A percentile compares a stretch with the other conserved stretches of the same genome.
Evolutionary conservation across 495 filamentous ascomycete species (phyloP).

Genomic region (Cercophora sp.): DNA sequence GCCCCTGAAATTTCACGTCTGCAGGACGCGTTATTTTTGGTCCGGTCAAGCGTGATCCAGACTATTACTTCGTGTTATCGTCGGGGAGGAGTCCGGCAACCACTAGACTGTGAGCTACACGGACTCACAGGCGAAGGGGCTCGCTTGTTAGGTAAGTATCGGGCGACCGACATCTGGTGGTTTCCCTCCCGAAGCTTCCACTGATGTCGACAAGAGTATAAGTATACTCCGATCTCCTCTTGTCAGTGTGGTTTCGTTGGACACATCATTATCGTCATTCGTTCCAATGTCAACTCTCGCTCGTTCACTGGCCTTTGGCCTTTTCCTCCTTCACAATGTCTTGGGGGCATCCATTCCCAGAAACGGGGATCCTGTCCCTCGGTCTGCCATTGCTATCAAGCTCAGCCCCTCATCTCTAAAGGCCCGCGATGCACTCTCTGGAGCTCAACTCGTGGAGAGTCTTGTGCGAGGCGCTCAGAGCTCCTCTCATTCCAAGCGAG

Average conservation of each 20-base stretch:
- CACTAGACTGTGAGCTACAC: not conserved
- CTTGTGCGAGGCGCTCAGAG: constrained; percentile 5
- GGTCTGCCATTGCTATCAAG: constrained; percentile 8
- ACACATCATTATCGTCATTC: not conserved
- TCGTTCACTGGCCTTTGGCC: constrained; percentile 7
- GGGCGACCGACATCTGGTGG: not conserved
- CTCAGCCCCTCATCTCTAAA: not conserved
- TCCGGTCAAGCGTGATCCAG: not conserved
- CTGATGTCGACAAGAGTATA: not conserved
- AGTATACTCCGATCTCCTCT: not conserved
- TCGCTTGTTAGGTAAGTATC: not conserved
- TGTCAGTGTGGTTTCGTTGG: not conserved
- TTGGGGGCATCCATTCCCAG: constrained; percentile 5
- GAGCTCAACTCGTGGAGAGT: not conserved
- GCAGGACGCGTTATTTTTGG: not conserved
- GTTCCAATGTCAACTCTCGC: not conserved
- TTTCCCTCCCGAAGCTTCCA: not conserved
- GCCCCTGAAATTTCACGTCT: constrained; percentile 1
- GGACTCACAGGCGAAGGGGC: not conserved
- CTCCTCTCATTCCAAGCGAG: constrained; percentile 1
- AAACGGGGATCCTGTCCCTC: not conserved
- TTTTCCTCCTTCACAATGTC: not conserved
- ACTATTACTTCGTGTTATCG: constrained; percentile 3
- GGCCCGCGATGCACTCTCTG: not conserved
- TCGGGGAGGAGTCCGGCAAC: not conserved